These are phyloP conservation scores for Smittium culicis DNA, from an alignment of 371 early-diverging fungal species.

Conservation along the genomic window DNA sequence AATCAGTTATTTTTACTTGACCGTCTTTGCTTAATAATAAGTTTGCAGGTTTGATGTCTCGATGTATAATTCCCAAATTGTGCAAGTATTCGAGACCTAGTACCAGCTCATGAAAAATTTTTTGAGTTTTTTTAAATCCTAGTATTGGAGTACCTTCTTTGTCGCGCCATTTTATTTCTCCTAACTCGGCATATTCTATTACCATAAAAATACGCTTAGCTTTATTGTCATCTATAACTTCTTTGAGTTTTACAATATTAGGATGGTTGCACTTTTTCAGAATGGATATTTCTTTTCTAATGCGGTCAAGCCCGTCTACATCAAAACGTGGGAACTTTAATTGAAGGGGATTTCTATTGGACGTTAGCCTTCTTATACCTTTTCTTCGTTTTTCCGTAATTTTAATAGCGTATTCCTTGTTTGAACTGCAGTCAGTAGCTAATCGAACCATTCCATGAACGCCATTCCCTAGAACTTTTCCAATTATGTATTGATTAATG, in stretches of 20 bases:
- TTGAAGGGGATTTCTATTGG: background rate
- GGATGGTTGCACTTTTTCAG: conserved; percentile 88
- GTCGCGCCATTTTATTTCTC: conserved; percentile 82
- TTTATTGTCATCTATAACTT: conserved; percentile 88
- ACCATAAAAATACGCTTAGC: conserved; percentile 80
- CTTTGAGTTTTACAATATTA: conserved; percentile 73
- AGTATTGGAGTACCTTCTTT: conserved; percentile 46
- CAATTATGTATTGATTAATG: conserved; percentile 85
- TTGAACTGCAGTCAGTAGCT: conserved; percentile 58
- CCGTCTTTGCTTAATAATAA: conserved; percentile 52
- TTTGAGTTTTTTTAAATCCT: conserved; percentile 46
- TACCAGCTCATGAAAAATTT: conserved; percentile 76
- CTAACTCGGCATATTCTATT: conserved; percentile 79
- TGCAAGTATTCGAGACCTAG: conserved; percentile 87
- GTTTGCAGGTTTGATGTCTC: conserved; percentile 94
- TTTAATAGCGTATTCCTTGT: conserved; percentile 39
- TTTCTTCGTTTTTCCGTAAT: conserved; percentile 31
- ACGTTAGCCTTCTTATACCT: conserved; percentile 14
- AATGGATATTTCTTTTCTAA: conserved; percentile 86
- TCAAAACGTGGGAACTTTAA: conserved; percentile 17
- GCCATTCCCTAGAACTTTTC: conserved; percentile 85
- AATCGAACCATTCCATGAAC: conserved; percentile 93
- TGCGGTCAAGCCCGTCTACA: conserved; percentile 69
- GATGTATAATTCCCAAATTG: conserved; percentile 82
- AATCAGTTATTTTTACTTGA: conserved; percentile 84